Conservation (phyloP, 2,329 filamentous ascomycete genomes). For the Emergomyces africanus region DNA sequence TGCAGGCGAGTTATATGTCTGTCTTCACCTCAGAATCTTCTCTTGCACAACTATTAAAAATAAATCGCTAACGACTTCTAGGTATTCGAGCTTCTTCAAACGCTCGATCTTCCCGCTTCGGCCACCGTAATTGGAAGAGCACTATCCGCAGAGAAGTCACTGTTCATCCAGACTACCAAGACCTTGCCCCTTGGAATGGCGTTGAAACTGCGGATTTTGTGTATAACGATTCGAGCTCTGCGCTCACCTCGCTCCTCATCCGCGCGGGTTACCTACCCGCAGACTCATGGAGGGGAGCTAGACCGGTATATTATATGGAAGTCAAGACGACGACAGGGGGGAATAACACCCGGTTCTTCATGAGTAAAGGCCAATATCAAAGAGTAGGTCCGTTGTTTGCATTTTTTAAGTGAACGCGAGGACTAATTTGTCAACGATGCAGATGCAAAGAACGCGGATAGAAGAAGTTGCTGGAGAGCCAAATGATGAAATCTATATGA, state of each 20-base stretch:
- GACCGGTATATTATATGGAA: not conserved
- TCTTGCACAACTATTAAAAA: not conserved
- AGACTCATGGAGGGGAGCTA: not conserved
- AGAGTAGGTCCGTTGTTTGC: not conserved
- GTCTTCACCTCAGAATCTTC: not conserved
- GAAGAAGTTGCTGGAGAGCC: not conserved
- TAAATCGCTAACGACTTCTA: not conserved
- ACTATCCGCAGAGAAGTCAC: not conserved
- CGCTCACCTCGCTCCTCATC: not conserved
- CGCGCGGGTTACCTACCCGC: not conserved
- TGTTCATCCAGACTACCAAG: not conserved
- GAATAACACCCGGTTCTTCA: not conserved
- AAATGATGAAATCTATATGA: not conserved
- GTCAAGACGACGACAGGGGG: not conserved
- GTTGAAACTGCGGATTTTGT: not conserved
- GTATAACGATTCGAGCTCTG: not conserved
- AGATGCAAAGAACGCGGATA: not conserved
- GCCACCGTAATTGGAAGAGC: not conserved
- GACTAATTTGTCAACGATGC: not conserved
- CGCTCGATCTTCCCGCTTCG: not conserved
- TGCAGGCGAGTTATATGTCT: not conserved
- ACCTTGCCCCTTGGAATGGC: not conserved
- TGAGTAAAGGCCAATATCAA: not conserved
- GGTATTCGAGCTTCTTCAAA: not conserved
- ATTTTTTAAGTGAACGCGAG: not conserved